Base-by-base conservation (phyloP, 1,284 basidiomycete genomes). In the Rhodotorula sp. region DNA sequence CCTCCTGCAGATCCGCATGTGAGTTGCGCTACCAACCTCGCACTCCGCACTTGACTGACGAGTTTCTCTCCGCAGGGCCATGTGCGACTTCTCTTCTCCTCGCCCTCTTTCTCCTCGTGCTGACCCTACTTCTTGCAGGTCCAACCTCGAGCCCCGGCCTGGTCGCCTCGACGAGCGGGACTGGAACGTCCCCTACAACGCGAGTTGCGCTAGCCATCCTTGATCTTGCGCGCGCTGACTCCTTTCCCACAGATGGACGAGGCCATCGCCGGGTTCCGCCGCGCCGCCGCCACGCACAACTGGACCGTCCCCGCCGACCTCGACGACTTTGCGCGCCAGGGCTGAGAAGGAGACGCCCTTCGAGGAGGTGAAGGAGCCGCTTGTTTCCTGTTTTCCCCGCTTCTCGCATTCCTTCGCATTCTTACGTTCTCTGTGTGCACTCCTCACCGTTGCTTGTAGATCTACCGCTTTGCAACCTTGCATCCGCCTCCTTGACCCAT, bases 91-190 rank as follows among this genome's bases (percentile, higher is more conserved):
- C 40, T 44, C 40, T 13, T 44, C 40, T 44, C 40, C 16, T 18
- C 40, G 40, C 37, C 13, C 37, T 40, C 62, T 10, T 10, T 8
- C 11, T 24, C 26, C 31, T 3, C 26, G 22, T 16, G 11, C 55
- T 31, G 34, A 4, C n/a, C 18, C 8, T 31, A 8, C 22, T 28
- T n/a, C 30, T 7, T 44, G 18, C 62, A 70, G 69, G 59, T 73
- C 71, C 20, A 75, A 71, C 62, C 64, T 70, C 53, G 75, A 75
- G 53, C 75, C 75, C 20, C 61, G 67, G 8, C 73, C 75, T 7
- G 75, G 65, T 11, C 60, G 75, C 22, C 67, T 76, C 53, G 73
- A 76, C 52, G 58, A 69, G 4, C 8, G 11, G 6, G 26, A 26
- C n/a, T 76, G 75, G 75, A 57, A 68, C 34, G 1, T 10, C 22